Percentiles rank a stretch among this genome's conserved stretches.
These are phyloP conservation scores for Vitis hybrid DNA, from an alignment of 177 flowering plant species.

Conservation along the genomic window DNA sequence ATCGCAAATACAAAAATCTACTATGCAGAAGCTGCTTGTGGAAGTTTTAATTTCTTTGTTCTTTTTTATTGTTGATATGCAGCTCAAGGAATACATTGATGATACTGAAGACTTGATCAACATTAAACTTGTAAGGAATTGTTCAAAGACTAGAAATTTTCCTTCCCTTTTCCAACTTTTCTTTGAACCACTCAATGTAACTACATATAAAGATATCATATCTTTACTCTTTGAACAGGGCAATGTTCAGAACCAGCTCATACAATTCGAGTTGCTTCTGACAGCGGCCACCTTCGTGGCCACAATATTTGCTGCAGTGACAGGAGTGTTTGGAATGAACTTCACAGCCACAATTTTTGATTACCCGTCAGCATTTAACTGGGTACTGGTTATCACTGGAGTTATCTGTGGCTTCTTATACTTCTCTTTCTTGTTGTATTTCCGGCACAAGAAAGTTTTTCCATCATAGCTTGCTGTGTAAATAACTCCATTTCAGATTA, in stretches of 20 bases:
- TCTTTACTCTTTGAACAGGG: conserved; percentile 45
- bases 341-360: conserved; percentile 51
- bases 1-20: not conserved
- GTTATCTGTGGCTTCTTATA: conserved; percentile 46
- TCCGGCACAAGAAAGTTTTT: conserved; percentile 67
- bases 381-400: conserved; percentile 68
- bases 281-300: conserved; percentile 90
- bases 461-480: conserved; percentile 38
- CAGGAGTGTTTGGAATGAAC: conserved; percentile 97
- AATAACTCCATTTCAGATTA: conserved; percentile 1
- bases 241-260: conserved; percentile 91
- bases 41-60: not conserved
- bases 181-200: not conserved
- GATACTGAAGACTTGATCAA: conserved; percentile 94
- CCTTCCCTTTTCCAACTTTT: not conserved
- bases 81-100: conserved; percentile 93
- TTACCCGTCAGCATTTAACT: conserved; percentile 52
- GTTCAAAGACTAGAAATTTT: not conserved
- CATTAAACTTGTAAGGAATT: conserved; percentile 70
- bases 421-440: conserved; percentile 56
- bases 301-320: conserved; percentile 76
- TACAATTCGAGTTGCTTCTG: conserved; percentile 86
- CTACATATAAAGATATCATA: not conserved
- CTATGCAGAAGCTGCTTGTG: not conserved
- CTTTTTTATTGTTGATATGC: conserved; percentile 27